Evolutionary conservation across 192 early-diverging fungal species (phyloP).

Genomic region (Lobulomyces angularis): DNA sequence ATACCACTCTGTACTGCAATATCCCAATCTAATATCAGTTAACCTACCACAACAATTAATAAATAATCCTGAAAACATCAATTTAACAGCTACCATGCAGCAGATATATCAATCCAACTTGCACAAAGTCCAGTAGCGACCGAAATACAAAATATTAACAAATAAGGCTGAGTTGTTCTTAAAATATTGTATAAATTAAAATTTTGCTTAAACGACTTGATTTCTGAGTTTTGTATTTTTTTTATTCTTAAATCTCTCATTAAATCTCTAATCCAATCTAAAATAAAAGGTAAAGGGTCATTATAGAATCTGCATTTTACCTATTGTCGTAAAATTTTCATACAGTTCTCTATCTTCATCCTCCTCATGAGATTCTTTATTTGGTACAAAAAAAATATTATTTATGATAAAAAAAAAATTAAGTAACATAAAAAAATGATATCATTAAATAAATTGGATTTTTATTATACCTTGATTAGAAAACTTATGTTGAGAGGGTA

Average conservation of each 20-base stretch:
- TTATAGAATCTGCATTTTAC: constrained; percentile 12
- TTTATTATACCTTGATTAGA: too few relatives aligned
- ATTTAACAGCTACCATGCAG: constrained; percentile 1
- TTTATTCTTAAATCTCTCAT: too few relatives aligned
- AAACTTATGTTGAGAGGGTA: too few relatives aligned
- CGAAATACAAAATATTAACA: constrained; percentile 14
- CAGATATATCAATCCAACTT: constrained; percentile 76
- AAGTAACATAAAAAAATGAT: too few relatives aligned
- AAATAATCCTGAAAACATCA: too few relatives aligned
- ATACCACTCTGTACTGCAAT: constrained; percentile 75
- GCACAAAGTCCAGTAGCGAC: constrained; percentile 69
- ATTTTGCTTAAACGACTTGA: neutral
- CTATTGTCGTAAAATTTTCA: constrained; percentile 58
- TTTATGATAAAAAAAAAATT: too few relatives aligned
- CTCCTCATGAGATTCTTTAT: constrained; percentile 35
- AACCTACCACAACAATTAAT: constrained; percentile 65
- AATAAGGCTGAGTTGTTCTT: neutral
- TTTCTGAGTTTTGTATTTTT: too few relatives aligned
- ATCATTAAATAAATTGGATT: too few relatives aligned
- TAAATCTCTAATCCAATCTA: neutral
- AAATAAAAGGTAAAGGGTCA: neutral
- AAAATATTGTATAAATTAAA: neutral
- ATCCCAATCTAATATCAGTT: constrained; percentile 74
- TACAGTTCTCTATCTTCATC: constrained; percentile 40
- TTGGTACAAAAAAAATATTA: too few relatives aligned